Conservation (phyloP, 495 filamentous ascomycete genomes). For the Parathielavia appendiculata region DNA sequence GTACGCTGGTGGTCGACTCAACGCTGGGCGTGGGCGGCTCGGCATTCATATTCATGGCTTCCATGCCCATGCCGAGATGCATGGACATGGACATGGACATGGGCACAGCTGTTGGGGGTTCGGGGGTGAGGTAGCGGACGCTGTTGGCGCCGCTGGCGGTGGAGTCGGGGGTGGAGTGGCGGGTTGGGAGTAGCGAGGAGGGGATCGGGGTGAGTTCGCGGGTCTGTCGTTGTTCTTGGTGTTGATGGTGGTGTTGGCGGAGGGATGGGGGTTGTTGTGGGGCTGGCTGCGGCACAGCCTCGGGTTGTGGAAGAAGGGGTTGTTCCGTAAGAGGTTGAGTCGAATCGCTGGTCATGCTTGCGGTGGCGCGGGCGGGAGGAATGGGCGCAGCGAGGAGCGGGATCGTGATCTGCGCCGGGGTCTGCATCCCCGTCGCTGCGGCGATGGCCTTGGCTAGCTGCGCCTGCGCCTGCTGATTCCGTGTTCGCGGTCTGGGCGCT, state of each 20-base stretch:
- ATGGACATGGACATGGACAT: background rate
- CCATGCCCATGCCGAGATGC: background rate
- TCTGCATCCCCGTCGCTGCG: background rate
- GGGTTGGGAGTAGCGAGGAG: constrained; percentile 7
- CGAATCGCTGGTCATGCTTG: background rate
- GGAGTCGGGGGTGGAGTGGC: constrained; percentile 6
- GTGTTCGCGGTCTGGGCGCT: constrained; percentile 3
- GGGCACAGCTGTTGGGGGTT: background rate
- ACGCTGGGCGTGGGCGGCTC: constrained; percentile 19
- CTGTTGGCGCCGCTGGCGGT: background rate
- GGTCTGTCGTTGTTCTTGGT: background rate
- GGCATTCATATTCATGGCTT: background rate
- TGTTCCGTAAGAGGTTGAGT: too few species aligned
- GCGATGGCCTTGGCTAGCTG: constrained; percentile 4
- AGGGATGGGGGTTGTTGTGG: constrained; percentile 5
- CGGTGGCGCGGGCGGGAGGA: constrained; percentile 12
- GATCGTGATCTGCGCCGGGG: background rate
- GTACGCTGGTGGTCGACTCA: constrained; percentile 19
- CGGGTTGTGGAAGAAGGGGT: constrained; percentile 4
- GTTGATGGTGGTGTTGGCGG: constrained; percentile 3
- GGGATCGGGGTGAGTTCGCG: constrained; percentile 20
- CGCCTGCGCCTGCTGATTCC: constrained; percentile 8
- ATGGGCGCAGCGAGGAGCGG: constrained; percentile 11
- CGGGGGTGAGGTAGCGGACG: constrained; percentile 3
- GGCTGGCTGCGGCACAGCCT: background rate